These are phyloP conservation scores for Cladosporium sphaerospermum DNA, from an alignment of 2,329 filamentous ascomycete species.

Conservation along the genomic window DNA sequence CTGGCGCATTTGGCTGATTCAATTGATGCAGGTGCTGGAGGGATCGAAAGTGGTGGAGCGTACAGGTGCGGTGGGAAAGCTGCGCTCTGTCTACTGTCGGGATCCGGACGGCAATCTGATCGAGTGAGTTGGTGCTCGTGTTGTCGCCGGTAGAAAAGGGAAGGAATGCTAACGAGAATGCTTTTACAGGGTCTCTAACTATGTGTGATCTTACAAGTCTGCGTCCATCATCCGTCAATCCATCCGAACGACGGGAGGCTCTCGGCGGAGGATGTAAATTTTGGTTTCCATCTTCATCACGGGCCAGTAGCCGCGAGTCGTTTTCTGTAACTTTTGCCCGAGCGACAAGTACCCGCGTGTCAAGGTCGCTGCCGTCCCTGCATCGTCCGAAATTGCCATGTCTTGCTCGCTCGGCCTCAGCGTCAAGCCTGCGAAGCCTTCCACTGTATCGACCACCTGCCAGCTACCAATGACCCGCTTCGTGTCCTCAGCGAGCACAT, in stretches of 20 bases:
- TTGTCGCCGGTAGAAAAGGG: neutral
- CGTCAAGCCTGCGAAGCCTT: constrained; percentile 46
- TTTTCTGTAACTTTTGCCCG: constrained; percentile 16
- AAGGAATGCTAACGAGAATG: neutral
- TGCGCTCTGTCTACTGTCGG: constrained; percentile 54
- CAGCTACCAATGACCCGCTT: constrained; percentile 45
- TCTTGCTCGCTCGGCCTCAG: constrained; percentile 36
- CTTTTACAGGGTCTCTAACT: constrained; percentile 24
- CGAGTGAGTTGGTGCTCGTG: constrained; percentile 42
- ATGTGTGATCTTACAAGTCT: constrained; percentile 17
- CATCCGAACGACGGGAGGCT: constrained; percentile 2
- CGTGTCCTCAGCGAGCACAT: constrained; percentile 49
- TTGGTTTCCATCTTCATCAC: constrained; percentile 49
- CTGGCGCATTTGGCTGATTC: neutral
- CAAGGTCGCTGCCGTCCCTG: constrained; percentile 6
- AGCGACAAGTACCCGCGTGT: constrained; percentile 13
- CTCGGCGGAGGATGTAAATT: constrained; percentile 45
- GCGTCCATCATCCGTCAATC: too few relatives aligned
- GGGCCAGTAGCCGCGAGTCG: constrained; percentile 49
- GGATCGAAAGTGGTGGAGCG: constrained; percentile 47
- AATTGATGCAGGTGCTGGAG: constrained; percentile 34
- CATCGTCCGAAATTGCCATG: neutral
- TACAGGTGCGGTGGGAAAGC: constrained; percentile 50
- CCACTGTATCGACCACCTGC: constrained; percentile 45
- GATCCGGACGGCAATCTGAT: constrained; percentile 59